Base-by-base conservation (phyloP, 2,329 filamentous ascomycete genomes). In the Teratosphaeriaceae sp. region DNA sequence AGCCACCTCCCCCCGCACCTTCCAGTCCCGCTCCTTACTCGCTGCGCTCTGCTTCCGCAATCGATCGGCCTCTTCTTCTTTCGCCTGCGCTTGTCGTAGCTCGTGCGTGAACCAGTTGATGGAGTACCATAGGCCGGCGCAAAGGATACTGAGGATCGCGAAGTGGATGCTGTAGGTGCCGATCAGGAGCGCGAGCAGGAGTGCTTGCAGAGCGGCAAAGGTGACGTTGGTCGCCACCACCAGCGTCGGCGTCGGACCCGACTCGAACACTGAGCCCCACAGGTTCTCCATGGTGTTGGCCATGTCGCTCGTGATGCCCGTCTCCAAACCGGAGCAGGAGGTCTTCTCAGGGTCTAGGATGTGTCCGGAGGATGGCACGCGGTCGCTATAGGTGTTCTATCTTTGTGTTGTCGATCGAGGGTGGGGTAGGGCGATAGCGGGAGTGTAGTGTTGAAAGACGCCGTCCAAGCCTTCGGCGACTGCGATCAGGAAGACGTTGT, bases 91-190 rank as follows among this genome's bases (percentile, higher is more conserved):
- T 23, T 67, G 66, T 22, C 64, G 61, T 40, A 82, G 64, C 60
- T 82, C 90, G 35, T 69, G 69, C 43, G 87, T 88, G 61, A 98
- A 97, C 92, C 92, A 98, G 75, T 97, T 97, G 69, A 97, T 89
- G 44, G 85, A 80, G 71, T 79, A 88, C 92, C 92, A 98, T 26
- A 97, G 74, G 3, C 85, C 85, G 23, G 71, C 89, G 50, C 80
- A 87, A 8, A 98, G 72, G 45, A 82, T 58, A 11, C 87, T 94
- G 5, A 98, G 77, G 45, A 90, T 74, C 50, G 88, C 64, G 60
- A 96, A 95, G 73, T 97, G 92, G 51, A 94, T 76, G 69, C 85
- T 94, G 66, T 84, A 80, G 6, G 90, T 98, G 44, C 80, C 82
- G 53, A 88, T 47, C 40, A 97, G 77, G 49, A 98, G 83, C 42